Conservation (phyloP, 202 grass and related monocot genomes). For the Alloteropsis angusta region DNA sequence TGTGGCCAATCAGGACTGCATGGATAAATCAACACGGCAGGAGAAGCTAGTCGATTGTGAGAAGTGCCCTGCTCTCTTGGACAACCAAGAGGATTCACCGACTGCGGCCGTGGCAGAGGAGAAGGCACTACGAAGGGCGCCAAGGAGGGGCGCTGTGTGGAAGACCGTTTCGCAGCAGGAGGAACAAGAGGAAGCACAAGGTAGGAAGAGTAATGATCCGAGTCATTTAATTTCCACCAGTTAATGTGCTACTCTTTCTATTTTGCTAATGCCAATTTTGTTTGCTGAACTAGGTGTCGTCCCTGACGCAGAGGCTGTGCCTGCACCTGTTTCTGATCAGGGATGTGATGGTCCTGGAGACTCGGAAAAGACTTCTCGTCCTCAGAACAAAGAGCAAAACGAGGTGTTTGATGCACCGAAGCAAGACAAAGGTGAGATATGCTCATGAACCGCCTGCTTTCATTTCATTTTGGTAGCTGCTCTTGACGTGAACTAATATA, state of each 20-base stretch:
- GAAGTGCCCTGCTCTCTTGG: neutral
- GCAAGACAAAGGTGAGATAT: constrained; percentile 4
- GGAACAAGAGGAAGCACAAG: neutral
- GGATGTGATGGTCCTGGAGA: neutral
- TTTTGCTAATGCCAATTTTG: neutral
- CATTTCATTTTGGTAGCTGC: neutral
- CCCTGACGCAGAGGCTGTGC: neutral
- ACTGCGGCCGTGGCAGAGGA: too few species aligned
- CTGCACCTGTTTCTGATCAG: neutral
- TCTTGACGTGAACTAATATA: neutral
- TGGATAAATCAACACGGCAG: neutral
- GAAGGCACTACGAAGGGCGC: constrained; percentile 4
- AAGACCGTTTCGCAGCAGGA: neutral
- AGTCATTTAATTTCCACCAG: neutral
- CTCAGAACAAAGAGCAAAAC: neutral
- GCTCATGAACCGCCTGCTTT: neutral
- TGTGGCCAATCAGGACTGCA: neutral
- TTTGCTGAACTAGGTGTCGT: neutral
- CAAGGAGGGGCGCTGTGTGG: neutral
- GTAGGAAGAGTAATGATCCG: neutral
- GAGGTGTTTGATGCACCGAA: neutral
- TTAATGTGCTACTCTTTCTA: neutral
- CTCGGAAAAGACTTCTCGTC: neutral
- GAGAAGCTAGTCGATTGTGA: neutral
- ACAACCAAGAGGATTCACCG: constrained; percentile 1